Percentiles rank a stretch among this genome's conserved stretches.
phyloP scores from a whole-genome alignment of 805 yeast genomes.

The Ogataea corticis region DNA sequence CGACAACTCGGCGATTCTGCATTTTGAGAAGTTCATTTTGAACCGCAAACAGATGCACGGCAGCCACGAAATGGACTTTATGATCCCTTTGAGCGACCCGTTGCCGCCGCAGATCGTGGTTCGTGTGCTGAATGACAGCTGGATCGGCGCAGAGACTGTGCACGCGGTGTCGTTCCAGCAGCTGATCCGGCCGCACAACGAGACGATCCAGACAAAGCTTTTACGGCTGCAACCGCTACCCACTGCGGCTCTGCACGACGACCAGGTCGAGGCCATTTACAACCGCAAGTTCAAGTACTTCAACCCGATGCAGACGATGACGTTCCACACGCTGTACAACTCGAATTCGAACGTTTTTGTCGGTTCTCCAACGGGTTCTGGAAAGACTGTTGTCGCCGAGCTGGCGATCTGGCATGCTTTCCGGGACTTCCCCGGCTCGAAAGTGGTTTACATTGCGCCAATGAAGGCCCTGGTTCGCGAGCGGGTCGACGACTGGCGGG shows the following conservation, averaged over 20 bases:
- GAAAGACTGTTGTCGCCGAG: constrained; percentile 96
- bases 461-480: constrained; percentile 87
- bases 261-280: constrained; percentile 68
- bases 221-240: constrained; percentile 86
- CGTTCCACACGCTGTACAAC: constrained; percentile 85
- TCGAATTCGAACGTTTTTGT: constrained; percentile 78
- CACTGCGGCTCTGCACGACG: constrained; percentile 70
- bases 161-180: constrained; percentile 87
- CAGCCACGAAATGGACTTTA: constrained; percentile 78
- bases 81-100: constrained; percentile 89
- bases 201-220: constrained; percentile 79
- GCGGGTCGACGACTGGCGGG: constrained; percentile 79
- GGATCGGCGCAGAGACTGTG: constrained; percentile 83
- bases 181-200: constrained; percentile 83
- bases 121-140: constrained; percentile 75
- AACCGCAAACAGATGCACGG: constrained; percentile 54
- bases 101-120: constrained; percentile 87
- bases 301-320: constrained; percentile 99
- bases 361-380: constrained; percentile 99
- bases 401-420: constrained; percentile 97
- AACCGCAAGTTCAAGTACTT: constrained; percentile 71
- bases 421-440: constrained; percentile 73
- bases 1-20: constrained; percentile 68
- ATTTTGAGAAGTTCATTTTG: constrained; percentile 77
- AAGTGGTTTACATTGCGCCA: constrained; percentile 83